A percentile compares a stretch with the other conserved stretches of the same genome.
These are phyloP conservation scores for Mycena kentingensis DNA, from an alignment of 768 basidiomycete species.

Conservation along the genomic window DNA sequence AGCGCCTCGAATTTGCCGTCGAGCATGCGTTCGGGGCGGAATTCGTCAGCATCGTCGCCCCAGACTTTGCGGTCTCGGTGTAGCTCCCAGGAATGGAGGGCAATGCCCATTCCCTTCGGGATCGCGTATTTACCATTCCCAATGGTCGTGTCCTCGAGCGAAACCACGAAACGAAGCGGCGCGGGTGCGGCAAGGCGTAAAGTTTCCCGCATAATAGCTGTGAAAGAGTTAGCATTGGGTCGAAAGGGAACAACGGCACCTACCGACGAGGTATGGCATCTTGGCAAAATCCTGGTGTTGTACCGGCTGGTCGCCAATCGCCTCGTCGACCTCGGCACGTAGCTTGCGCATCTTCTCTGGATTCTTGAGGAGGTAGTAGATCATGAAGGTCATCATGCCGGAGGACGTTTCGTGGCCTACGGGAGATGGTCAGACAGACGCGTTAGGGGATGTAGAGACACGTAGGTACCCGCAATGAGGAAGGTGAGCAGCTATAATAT, in stretches of 20 bases:
- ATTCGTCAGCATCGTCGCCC: slow-evolving; percentile 51
- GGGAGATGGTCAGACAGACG: background rate
- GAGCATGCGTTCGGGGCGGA: slow-evolving; percentile 51
- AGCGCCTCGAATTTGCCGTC: slow-evolving; percentile 51
- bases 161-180: slow-evolving; percentile 34
- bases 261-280: slow-evolving; percentile 46
- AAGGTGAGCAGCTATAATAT: slow-evolving; percentile 45
- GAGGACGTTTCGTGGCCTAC: slow-evolving; percentile 31
- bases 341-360: slow-evolving; percentile 47
- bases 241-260: background rate
- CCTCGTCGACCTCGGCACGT: slow-evolving; percentile 48
- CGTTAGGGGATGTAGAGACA: background rate
- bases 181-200: slow-evolving; percentile 43
- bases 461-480: slow-evolving; percentile 44
- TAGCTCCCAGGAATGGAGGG: slow-evolving; percentile 31
- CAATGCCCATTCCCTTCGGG: slow-evolving; percentile 31
- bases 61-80: slow-evolving; percentile 48
- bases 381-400: slow-evolving; percentile 42
- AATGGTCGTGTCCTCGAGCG: slow-evolving; percentile 40
- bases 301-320: slow-evolving; percentile 42
- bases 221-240: background rate
- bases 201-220: slow-evolving; percentile 42
- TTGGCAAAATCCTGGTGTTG: slow-evolving; percentile 43
- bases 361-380: slow-evolving; percentile 47
- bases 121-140: slow-evolving; percentile 44